Evolutionary conservation across 139 green algal species (phyloP), one percentile per base, ranked within the genome.

Genomic region (Picochlorum sp.): DNA sequence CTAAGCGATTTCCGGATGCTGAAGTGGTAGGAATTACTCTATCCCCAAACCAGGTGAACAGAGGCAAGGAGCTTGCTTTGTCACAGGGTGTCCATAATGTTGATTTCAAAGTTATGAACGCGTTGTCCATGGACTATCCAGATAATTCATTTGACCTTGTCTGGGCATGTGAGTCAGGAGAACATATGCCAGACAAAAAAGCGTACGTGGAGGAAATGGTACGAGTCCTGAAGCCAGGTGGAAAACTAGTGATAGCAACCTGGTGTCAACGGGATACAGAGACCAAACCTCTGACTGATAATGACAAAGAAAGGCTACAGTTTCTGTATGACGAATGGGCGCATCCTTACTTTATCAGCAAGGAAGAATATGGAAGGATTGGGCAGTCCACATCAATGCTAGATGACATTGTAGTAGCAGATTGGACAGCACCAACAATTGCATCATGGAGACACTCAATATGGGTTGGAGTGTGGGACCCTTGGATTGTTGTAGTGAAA

Each of bases 131-230:
- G 88, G 61, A 79, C 1, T 94, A 89, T 55, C 64, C 66, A 7
- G 85, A 96, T 65, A 70, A 91, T 72, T 73, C 51, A 8, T 98
- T 96, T 55, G 91, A 98, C 73, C 67, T 98, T 39, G 91, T 98
- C 53, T 98, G 90, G 90, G 94, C 86, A 5, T 96, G 94, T 59
- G 91, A 98, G 80, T 84, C 61, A 13, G 91, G 91, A 4, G 91
- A 98, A 79, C 91, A 98, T 80, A 98, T 98, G 91, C 91, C 91
- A 4, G 88, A 97, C 82, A 98, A 98, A 78, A 83, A 80, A 50
- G 81, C 83, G 63, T 96, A 96, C 57, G 79, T 96, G 20, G 70
- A 91, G 53, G 83, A 94, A 65, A 96, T 96, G 89, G 74, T 79
- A 7, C 80, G 89, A 2, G 88, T 95, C 52, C 81, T 96, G 5